Conservation (phyloP, 2,329 filamentous ascomycete species). For the Cercospora nicotianae region DNA sequence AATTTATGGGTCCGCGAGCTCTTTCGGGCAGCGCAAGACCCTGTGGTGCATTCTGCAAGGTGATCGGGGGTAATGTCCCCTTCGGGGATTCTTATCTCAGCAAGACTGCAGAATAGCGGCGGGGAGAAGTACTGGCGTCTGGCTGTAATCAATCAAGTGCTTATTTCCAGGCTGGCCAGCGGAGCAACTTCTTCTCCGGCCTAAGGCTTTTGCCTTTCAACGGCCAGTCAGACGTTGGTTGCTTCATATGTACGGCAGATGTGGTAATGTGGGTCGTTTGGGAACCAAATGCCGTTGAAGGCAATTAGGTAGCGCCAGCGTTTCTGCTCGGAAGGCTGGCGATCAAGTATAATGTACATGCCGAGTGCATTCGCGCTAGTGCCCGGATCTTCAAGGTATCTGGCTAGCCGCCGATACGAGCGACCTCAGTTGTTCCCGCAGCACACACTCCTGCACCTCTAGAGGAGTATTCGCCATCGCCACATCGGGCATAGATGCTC, state of each 20-base stretch:
- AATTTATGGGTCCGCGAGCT: neutral
- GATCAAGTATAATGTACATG: neutral
- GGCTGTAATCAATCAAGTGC: neutral
- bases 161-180: neutral
- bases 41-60: neutral
- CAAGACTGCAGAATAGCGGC: neutral
- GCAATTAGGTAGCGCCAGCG: neutral
- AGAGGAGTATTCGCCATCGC: neutral
- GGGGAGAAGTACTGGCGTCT: neutral
- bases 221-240: neutral
- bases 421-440: conserved; percentile 4
- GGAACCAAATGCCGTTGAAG: neutral
- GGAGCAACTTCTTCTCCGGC: neutral
- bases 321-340: neutral
- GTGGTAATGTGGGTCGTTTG: neutral
- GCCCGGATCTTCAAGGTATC: neutral
- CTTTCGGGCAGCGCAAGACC: neutral
- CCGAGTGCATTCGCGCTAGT: neutral
- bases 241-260: neutral
- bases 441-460: neutral
- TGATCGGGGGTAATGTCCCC: neutral
- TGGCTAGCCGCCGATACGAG: neutral
- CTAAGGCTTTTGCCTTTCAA: neutral
- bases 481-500: neutral
- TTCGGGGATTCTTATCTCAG: neutral